Evolutionary conservation across 2,329 filamentous ascomycete species (phyloP), one percentile per base, ranked within the genome.

Genomic region (Aureobasidium pullulans): DNA sequence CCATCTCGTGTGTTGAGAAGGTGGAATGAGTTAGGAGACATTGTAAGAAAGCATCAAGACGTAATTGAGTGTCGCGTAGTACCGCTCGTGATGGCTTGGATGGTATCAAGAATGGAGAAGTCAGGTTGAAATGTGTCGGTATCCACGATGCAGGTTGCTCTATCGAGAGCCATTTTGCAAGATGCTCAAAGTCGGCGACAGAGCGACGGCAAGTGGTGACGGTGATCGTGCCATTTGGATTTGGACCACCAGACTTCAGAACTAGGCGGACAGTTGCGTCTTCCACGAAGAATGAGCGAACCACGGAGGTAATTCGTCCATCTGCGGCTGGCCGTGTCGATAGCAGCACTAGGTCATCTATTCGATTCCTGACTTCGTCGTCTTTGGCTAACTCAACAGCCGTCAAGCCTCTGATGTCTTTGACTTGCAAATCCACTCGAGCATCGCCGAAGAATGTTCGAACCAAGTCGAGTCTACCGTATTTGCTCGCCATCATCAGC

Each of bases 401-500:
- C 7, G 93, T 96, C 66, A 99, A 79, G 0, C 94, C 94, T 61
- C 94, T 84, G 15, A 89, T 75, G 71, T 99, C 95, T 71, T 88
- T 89, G 32, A 92, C 84, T 43, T 87, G 85, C 13, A 93, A 76
- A 69, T 99, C 94, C 4, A 96, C 90, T 66, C 95, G 81, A 28
- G 90, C 84, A 70, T 99, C 94, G 43, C 87, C 83, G 71, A 96
- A 97, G 6, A 99, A 80, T 9, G 87, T 86, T 61, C 92, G 82
- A 16, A 99, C 93, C 79, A 96, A 90, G 67, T 97, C 94, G 57
- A 96, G 88, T 63, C 94, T 84, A 36, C 94, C 94, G 69, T 97
- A 99, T 72, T 99, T 99, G 81, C 93, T 97, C 7, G 93, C 93
- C 63, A 99, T 88, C 94, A 99, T 99, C 60, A 99, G 79, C 1